These are phyloP conservation scores for Mortierella sp. DNA, from an alignment of 371 early-diverging fungal species.

Conservation along the genomic window DNA sequence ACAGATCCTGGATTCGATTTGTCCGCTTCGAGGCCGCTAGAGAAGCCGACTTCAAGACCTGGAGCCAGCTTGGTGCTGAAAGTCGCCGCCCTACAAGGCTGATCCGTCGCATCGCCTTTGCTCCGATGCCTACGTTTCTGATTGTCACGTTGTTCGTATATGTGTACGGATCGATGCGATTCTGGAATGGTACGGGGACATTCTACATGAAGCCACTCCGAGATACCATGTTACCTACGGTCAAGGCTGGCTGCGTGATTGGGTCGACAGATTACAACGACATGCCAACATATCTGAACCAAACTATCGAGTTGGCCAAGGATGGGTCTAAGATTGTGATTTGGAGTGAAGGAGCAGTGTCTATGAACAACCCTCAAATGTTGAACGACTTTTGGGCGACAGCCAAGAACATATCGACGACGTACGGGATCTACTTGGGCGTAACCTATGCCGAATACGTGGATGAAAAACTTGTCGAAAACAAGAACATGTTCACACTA, in stretches of 20 bases:
- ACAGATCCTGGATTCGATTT: conserved; percentile 27
- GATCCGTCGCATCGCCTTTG: conserved; percentile 18
- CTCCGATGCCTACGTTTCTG: conserved; percentile 41
- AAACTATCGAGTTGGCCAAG: conserved; percentile 34
- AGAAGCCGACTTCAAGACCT: conserved; percentile 5
- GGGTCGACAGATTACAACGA: conserved; percentile 15
- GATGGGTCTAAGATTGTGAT: conserved; percentile 59
- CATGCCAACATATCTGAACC: conserved; percentile 26
- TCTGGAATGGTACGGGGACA: conserved; percentile 43
- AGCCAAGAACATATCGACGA: conserved; percentile 52
- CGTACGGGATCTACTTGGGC: conserved; percentile 56
- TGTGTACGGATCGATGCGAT: conserved; percentile 50
- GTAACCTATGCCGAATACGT: conserved; percentile 53
- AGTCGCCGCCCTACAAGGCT: background rate
- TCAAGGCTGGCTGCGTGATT: conserved; percentile 41
- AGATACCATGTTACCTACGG: conserved; percentile 35
- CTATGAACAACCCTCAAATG: conserved; percentile 27
- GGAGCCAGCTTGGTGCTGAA: conserved; percentile 15
- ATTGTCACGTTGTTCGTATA: conserved; percentile 27
- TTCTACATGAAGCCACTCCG: conserved; percentile 36
- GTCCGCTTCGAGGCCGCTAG: conserved; percentile 18
- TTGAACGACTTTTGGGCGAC: conserved; percentile 39
- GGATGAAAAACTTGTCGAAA: conserved; percentile 20
- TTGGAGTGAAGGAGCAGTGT: conserved; percentile 59
- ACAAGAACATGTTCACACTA: conserved; percentile 59